Evolutionary conservation across 495 filamentous ascomycete species (phyloP).

Genomic region (Articulospora tetracladia): DNA sequence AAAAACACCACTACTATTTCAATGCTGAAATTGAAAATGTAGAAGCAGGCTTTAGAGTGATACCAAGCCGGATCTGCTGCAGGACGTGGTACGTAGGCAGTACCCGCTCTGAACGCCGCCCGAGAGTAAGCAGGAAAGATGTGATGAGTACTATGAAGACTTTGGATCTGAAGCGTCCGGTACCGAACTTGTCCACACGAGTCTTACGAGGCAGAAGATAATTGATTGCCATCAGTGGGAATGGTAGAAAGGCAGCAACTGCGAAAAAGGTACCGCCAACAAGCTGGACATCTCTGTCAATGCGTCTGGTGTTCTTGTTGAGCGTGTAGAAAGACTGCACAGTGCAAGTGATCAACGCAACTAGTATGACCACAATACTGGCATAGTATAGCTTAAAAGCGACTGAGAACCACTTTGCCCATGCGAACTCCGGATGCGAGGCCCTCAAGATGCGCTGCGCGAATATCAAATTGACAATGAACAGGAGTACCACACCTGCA

Average conservation of each 20-base stretch:
- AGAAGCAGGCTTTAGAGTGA: slow-evolving; percentile 68
- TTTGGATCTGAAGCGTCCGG: slow-evolving; percentile 63
- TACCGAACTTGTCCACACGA: slow-evolving; percentile 65
- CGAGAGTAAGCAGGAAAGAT: slow-evolving; percentile 55
- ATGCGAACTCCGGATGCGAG: slow-evolving; percentile 66
- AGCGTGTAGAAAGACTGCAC: slow-evolving; percentile 67
- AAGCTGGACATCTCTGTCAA: slow-evolving; percentile 61
- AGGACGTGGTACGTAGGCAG: slow-evolving; percentile 51
- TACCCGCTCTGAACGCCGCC: slow-evolving; percentile 66
- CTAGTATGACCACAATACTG: slow-evolving; percentile 55
- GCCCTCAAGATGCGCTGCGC: slow-evolving; percentile 73
- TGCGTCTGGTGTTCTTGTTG: slow-evolving; percentile 37
- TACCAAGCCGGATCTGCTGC: slow-evolving; percentile 59
- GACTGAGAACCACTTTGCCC: slow-evolving; percentile 46
- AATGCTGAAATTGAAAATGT: slow-evolving; percentile 70
- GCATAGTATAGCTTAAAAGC: slow-evolving; percentile 56
- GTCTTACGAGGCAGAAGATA: slow-evolving; percentile 46
- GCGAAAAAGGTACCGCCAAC: slow-evolving; percentile 64
- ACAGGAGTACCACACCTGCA: slow-evolving; percentile 75
- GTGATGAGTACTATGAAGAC: slow-evolving; percentile 55
- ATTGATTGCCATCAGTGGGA: slow-evolving; percentile 55
- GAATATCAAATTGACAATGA: slow-evolving; percentile 76
- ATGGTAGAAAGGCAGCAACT: slow-evolving; percentile 70
- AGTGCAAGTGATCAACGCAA: slow-evolving; percentile 65
- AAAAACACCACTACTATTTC: slow-evolving; percentile 65